Evolutionary conservation across 352 stramenopile species (phyloP).

Genomic region (Globisporangium spiculum): DNA sequence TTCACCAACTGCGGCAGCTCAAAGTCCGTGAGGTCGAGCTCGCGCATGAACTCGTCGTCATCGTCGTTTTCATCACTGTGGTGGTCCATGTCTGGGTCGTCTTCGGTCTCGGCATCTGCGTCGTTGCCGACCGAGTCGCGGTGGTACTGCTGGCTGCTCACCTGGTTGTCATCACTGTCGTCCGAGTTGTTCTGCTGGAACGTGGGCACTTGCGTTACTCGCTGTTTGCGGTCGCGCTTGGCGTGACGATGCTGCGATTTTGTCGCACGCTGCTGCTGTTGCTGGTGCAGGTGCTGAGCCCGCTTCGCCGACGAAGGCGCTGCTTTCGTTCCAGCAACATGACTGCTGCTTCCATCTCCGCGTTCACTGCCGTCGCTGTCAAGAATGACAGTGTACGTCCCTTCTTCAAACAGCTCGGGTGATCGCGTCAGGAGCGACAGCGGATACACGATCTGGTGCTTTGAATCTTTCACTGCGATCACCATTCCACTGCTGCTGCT

Average conservation of each 20-base stretch:
- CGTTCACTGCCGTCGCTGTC: slow-evolving; percentile 9
- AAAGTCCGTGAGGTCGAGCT: slow-evolving; percentile 81
- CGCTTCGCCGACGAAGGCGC: slow-evolving; percentile 1
- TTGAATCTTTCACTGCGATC: slow-evolving; percentile 29
- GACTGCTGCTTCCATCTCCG: background rate
- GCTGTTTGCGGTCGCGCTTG: slow-evolving; percentile 8
- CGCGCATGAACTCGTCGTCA: slow-evolving; percentile 40
- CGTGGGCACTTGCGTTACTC: slow-evolving; percentile 10
- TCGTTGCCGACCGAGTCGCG: slow-evolving; percentile 23
- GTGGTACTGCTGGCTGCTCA: slow-evolving; percentile 5
- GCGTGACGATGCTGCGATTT: slow-evolving; percentile 10
- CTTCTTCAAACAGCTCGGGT: slow-evolving; percentile 50
- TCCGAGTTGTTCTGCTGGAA: slow-evolving; percentile 12
- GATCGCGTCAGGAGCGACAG: slow-evolving; percentile 60
- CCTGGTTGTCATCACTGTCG: slow-evolving; percentile 24
- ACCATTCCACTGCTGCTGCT: slow-evolving; percentile 13
- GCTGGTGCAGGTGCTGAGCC: slow-evolving; percentile 4
- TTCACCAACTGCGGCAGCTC: slow-evolving; percentile 81
- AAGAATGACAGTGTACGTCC: slow-evolving; percentile 42
- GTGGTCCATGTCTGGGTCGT: slow-evolving; percentile 20
- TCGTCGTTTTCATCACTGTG: slow-evolving; percentile 19
- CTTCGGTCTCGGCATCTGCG: slow-evolving; percentile 19
- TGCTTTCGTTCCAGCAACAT: background rate
- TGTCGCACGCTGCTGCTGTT: background rate
- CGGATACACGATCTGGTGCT: slow-evolving; percentile 53